Base-by-base conservation (phyloP, 2,329 filamentous ascomycete species). In the Curvularia sp. region DNA sequence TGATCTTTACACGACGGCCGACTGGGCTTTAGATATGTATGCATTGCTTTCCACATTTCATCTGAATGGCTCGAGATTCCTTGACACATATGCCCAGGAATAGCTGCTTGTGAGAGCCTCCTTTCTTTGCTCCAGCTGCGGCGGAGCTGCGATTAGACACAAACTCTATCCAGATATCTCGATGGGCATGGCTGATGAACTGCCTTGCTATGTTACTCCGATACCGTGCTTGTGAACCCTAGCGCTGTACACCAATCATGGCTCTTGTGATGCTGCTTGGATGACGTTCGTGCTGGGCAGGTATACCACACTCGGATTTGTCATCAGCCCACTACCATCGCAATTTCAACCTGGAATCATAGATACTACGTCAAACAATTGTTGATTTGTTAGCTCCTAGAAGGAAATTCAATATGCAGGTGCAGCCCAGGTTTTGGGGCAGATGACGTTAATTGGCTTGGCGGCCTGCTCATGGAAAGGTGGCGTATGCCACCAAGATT, bases 1-100 rank as follows among this genome's bases (percentile, higher is more conserved):
- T 50, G 20, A 51, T 46, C 26, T 28, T 51, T 55, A 33, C 15
- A 51, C 55, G 47, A 31, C 41, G 26, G 30, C 20, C n/a, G 28
- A 33, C 26, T 44, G 30, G 22, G 30, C 43, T 26, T 42, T 35
- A 33, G 33, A 39, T 18, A 48, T 24, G 18, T 46, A 44, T 39
- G 24, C 22, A 28, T 43, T 28, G n/a, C 47, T 46, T 28, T 42
- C 39, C 12, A 48, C 12, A 33, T 31, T 7, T 44, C 28, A 41
- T 8, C 24, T 18, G 5, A 35, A 52, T 39, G 28, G 28, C 2
- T 12, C 9, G 1, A 2, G 28, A 9, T 13, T 30, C 15, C 24
- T 33, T 7, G 22, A 22, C 44, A 13, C 18, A 46, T 30, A 39
- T 39, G 1, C 12, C 26, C 30, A 38, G 28, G 38, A 33, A 9